Evolutionary conservation across 768 basidiomycete genomes (phyloP), one percentile per base, ranked within the genome.

Genomic region (Tremella fuciformis): DNA sequence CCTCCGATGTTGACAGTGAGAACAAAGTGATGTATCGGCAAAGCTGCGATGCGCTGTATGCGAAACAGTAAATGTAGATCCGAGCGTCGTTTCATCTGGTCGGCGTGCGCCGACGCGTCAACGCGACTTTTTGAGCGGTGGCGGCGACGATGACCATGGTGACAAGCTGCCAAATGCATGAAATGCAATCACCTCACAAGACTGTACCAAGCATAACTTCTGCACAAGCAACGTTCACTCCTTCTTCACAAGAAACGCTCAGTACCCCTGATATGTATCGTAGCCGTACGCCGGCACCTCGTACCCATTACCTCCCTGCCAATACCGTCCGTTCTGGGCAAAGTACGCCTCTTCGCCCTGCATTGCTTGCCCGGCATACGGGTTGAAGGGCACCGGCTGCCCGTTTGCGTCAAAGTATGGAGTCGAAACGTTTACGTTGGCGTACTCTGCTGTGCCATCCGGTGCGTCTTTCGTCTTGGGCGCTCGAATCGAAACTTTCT

Each of bases 401-500:
- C n/a, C 42, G 22, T 46, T 46, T 22, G 42, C 42, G 22, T 46
- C 22, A 22, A 46, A 18, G n/a, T n/a, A 46, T 22, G 37, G n/a
- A 48, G 42, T 41, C 25, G 53, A 56, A 22, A 29, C 42, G 18
- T 41, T 41, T 11, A 41, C 39, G 22, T 22, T n/a, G 22, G 42
- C 42, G 22, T 46, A 46, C 42, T 46, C n/a, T 18, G 42, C 22
- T 18, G 29, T 34, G 19, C 18, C 40, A 13, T 21, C 55, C 15
- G 18, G 19, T 16, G 39, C 54, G 8, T 22, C 50, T 11, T 34
- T 53, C 15, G 57, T 3, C 19, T 39, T 13, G 2, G 69, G 65
- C 15, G 51, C 25, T 21, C 64, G 66, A 21, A 70, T 70, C 3
- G 58, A 55, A 21, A 70, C 47, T 24, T 62, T 64, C 46, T 48